phyloP scores from a whole-genome alignment of 495 filamentous ascomycete species.

The Penicillium chermesinum region DNA sequence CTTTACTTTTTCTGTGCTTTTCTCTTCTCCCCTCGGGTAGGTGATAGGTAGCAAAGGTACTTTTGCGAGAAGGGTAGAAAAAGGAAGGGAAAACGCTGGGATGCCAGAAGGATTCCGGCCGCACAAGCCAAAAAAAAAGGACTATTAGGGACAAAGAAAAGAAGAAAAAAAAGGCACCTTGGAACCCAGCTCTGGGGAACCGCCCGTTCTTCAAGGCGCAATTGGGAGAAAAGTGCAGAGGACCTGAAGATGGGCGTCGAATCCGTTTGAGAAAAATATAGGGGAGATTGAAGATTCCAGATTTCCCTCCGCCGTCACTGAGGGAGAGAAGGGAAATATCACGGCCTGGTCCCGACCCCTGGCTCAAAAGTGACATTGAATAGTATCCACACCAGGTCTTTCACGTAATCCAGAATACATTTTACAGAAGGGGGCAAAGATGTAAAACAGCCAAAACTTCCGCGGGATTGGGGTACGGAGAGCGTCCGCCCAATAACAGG shows the following conservation, averaged over 20 bases:
- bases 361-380: slow-evolving; percentile 25
- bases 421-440: neutral
- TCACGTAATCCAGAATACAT: slow-evolving; percentile 17
- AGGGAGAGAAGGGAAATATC: slow-evolving; percentile 10
- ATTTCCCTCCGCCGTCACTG: neutral
- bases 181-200: too few species aligned
- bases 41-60: neutral
- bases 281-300: neutral
- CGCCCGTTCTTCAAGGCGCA: neutral
- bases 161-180: neutral
- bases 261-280: too few species aligned
- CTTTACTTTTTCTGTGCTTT: neutral
- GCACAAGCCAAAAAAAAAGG: too few species aligned
- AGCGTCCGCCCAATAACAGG: slow-evolving; percentile 10
- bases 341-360: slow-evolving; percentile 22
- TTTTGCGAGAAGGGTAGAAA: neutral
- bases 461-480: slow-evolving; percentile 1
- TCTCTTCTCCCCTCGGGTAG: neutral
- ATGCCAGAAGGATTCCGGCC: neutral
- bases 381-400: slow-evolving; percentile 21
- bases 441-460: neutral
- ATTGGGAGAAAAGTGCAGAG: neutral
- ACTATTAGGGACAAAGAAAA: neutral
- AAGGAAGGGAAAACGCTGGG: neutral
- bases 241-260: too few species aligned